Evolutionary conservation across 106 monocot species (phyloP), one percentile per base, ranked within the genome.

Genomic region (Apostasia ramifera): DNA sequence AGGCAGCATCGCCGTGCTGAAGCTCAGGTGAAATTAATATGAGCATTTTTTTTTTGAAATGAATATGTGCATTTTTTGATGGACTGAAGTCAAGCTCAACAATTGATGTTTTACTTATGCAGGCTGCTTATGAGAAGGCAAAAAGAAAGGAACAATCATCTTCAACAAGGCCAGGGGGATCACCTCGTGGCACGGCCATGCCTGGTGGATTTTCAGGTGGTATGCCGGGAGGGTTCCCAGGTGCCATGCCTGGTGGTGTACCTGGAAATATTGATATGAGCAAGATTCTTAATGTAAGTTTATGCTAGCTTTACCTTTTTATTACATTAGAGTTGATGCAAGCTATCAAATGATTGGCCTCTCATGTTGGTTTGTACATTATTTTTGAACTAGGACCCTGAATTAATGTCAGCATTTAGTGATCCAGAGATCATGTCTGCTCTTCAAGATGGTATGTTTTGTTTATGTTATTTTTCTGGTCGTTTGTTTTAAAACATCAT

Each of bases 341-440:
- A 50, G 8, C 50, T 5, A 8, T 50, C 8, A 50, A 5, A 50
- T 26, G 4, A 49, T 64, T 57, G 11, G 4, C 10, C 2, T 62
- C 53, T 46, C 39, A 3, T 67, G 47, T 61, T 5, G 12, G 44
- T 41, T 4, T 12, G 39, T 8, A 6, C 4, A 38, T 26, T 46
- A 12, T n/a, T 51, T 45, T 8, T 44, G 8, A 8, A 12, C 6
- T 70, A 98, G 92, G 97, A 98, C 72, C 97, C 97, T 71, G 92
- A 98, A 66, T 69, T 98, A 49, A 85, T 98, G 90, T 74, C 87
- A 51, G 97, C 92, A 26, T 98, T 98, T 71, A 70, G 77, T 71
- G 97, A 98, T 59, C 97, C 97, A 15, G 97, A 90, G 66, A 71
- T 98, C 54, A 98, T 98, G 97, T 76, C 87, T 61, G 97, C 97